Evolutionary conservation across 306 rosid genomes (phyloP).

Genomic region (Vigna angularis): DNA sequence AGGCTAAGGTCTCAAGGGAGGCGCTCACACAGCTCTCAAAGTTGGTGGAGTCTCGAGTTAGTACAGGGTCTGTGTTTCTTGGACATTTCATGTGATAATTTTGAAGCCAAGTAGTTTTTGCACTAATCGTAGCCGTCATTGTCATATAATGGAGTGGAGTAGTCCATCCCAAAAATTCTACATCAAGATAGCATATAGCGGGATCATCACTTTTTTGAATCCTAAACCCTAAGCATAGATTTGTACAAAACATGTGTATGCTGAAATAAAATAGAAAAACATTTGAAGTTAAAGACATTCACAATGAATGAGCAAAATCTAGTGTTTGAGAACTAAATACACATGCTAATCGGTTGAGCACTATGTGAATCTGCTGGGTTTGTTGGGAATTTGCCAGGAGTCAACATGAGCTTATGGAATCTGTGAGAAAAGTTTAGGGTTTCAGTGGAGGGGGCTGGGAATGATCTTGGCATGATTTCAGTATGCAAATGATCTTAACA

Average conservation of each 20-base stretch:
- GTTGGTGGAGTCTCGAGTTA: conserved; percentile 64
- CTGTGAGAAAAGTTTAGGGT: too few species aligned
- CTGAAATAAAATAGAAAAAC: not conserved
- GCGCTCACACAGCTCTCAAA: conserved; percentile 69
- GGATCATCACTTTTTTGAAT: not conserved
- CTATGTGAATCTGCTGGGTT: not conserved
- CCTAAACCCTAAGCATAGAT: not conserved
- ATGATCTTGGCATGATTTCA: too few species aligned
- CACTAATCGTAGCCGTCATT: not conserved
- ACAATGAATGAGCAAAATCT: not conserved
- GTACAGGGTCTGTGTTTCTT: conserved; percentile 58
- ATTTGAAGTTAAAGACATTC: not conserved
- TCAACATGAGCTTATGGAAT: too few species aligned
- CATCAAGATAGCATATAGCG: not conserved
- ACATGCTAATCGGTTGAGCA: not conserved
- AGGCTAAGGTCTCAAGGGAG: conserved; percentile 64
- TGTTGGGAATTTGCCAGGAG: not conserved
- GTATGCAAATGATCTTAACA: too few species aligned
- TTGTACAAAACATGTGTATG: not conserved
- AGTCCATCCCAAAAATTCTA: not conserved
- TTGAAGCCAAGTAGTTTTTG: conserved; percentile 21
- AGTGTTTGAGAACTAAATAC: not conserved
- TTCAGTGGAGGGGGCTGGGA: too few species aligned
- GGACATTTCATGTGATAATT: conserved; percentile 20
- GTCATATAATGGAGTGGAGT: not conserved